These are phyloP conservation scores for Hypoxylon rickii DNA, from an alignment of 495 filamentous ascomycete genomes.

Conservation along the genomic window DNA sequence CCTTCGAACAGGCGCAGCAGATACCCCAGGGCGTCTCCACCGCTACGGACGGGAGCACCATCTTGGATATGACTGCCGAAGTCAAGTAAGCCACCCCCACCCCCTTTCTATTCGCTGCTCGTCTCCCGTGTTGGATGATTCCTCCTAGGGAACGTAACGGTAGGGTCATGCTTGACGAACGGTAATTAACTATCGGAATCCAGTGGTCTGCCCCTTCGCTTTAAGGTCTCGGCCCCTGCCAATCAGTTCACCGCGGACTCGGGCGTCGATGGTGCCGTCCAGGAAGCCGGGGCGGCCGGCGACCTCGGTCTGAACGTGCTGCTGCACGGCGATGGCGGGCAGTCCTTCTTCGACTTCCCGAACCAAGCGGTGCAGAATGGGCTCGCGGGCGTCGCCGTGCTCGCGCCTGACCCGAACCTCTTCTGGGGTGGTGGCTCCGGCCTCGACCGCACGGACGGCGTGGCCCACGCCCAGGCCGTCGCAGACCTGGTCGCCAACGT, in stretches of 20 bases:
- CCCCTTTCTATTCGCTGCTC: no score
- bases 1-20: constrained; percentile 46
- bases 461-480: constrained; percentile 53
- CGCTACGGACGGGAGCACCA: constrained; percentile 53
- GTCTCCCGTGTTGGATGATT: no score
- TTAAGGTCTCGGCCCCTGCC: constrained; percentile 52
- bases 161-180: not conserved
- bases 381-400: constrained; percentile 52
- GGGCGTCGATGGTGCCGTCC: constrained; percentile 43
- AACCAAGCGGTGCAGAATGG: constrained; percentile 54
- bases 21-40: constrained; percentile 40
- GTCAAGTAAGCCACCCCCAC: constrained; percentile 51
- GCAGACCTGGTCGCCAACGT: constrained; percentile 45
- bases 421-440: constrained; percentile 57
- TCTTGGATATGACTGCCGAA: constrained; percentile 51
- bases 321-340: constrained; percentile 59
- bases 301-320: constrained; percentile 52
- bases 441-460: constrained; percentile 54
- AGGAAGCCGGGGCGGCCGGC: constrained; percentile 37
- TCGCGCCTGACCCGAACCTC: constrained; percentile 54
- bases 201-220: constrained; percentile 51
- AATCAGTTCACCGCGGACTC: constrained; percentile 49
- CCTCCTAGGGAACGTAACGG: not conserved
- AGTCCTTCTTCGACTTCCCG: constrained; percentile 61
- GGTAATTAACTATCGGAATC: constrained; percentile 3